Base-by-base conservation (phyloP, 129 eudicot species). In the Logfia minima region DNA sequence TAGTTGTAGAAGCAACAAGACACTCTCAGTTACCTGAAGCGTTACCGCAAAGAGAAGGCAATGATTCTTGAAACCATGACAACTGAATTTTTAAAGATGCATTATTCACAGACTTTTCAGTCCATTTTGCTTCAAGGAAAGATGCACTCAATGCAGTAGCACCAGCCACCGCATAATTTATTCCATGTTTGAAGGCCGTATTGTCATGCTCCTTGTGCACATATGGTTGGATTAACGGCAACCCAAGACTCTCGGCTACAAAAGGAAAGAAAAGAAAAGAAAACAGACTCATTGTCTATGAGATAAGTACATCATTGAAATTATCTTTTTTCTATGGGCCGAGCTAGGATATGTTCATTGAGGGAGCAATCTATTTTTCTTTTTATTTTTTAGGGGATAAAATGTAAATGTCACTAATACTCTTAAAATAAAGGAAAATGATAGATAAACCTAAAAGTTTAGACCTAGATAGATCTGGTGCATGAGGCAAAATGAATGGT, bases 141-240 rank as follows among this genome's bases (percentile, higher is more conserved):
- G 74, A 79, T 41, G 70, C 18, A 73, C 73, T 19, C 63, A 82
- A 52, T 17, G 86, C 82, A 13, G 79, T 82, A 3, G 86, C 82
- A 77, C 82, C 82, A 1, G 82, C 86, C 21, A 82, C 86, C 0
- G 82, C 86, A 17, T 37, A 77, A 66, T 82, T 82, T 24, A 82
- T 67, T 71, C 82, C 82, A 1, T 77, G 63, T 35, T 70, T 37
- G 29, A 72, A 72, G 5, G 64, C 16, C 16, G 0, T 3, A 7
- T 61, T 75, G 32, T 60, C 22, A 14, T 13, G 31, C 19, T 16
- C 67, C 23, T 79, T 75, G 62, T n/a, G 67, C 21, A 71, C 45
- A 76, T 64, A 84, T 2, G 87, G 87, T 2, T 73, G 81, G 55
- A 84, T 4, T 24, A 79, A 71, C 1, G 31, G 66, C 66, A 60